A percentile compares a stretch with the other conserved stretches of the same genome.
These are phyloP conservation scores for Mucor velutinosus DNA, from an alignment of 371 early-diverging fungal species.

Conservation along the genomic window DNA sequence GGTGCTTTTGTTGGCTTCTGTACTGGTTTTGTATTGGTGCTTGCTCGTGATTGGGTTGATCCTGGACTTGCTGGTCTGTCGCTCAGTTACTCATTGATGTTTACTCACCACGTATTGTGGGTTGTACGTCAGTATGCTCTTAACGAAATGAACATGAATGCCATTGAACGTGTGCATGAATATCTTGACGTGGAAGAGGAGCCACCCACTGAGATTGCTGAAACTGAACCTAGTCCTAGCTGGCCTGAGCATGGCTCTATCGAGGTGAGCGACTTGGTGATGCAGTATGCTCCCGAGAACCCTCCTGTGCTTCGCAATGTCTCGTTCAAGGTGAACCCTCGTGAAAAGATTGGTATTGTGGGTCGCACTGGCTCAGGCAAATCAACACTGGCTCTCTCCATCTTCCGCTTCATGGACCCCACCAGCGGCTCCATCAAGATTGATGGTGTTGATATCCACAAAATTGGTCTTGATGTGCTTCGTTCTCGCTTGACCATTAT, in stretches of 20 bases:
- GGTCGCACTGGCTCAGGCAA: constrained; percentile 69
- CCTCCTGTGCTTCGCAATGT: constrained; percentile 73
- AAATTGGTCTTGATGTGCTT: constrained; percentile 67
- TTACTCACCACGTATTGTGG: constrained; percentile 78
- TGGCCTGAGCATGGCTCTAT: constrained; percentile 82
- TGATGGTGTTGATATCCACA: constrained; percentile 73
- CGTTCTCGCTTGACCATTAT: constrained; percentile 68
- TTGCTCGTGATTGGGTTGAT: constrained; percentile 55
- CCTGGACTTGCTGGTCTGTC: constrained; percentile 81
- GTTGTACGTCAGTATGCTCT: constrained; percentile 75
- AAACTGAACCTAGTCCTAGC: constrained; percentile 47
- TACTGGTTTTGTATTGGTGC: constrained; percentile 63
- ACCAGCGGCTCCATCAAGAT: constrained; percentile 63
- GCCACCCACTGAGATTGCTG: constrained; percentile 55
- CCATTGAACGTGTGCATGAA: constrained; percentile 83
- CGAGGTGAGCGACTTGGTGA: constrained; percentile 60
- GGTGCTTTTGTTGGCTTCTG: constrained; percentile 74
- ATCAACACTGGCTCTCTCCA: constrained; percentile 64
- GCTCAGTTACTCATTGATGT: constrained; percentile 70
- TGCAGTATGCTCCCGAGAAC: constrained; percentile 70
- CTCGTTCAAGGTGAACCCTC: constrained; percentile 56
- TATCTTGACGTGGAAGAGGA: constrained; percentile 76
- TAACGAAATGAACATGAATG: constrained; percentile 86
- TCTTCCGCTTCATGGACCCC: constrained; percentile 79
- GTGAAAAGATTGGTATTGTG: constrained; percentile 68